Conservation (phyloP, 495 filamentous ascomycete genomes). For the Xylaria cubensis region DNA sequence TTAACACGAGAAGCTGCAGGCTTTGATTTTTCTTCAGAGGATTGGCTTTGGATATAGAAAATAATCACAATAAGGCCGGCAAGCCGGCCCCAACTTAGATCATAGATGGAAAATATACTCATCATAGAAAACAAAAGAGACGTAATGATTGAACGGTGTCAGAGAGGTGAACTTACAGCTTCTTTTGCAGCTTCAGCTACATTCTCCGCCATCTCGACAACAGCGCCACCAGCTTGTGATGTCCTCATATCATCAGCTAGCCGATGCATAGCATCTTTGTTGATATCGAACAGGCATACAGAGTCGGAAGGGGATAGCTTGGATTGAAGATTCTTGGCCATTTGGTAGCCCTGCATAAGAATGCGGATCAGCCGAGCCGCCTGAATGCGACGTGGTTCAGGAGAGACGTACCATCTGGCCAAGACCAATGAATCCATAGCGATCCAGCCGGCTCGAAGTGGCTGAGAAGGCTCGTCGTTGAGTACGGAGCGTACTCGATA, state of each 20-base stretch:
- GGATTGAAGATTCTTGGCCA: conserved; percentile 84
- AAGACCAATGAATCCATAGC: conserved; percentile 84
- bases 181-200: conserved; percentile 70
- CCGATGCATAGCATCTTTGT: conserved; percentile 61
- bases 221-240: conserved; percentile 53
- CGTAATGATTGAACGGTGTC: conserved; percentile 2
- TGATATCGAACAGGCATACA: conserved; percentile 77
- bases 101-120: conserved; percentile 67
- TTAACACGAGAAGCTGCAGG: conserved; percentile 1
- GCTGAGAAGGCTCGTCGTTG: conserved; percentile 63
- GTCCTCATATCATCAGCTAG: conserved; percentile 67
- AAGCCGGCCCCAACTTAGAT: conserved; percentile 63
- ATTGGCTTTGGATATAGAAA: conserved; percentile 65
- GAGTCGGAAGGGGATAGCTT: conserved; percentile 75
- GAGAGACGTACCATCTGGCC: conserved; percentile 77
- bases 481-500: conserved; percentile 37
- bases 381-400: background rate
- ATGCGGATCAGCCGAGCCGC: background rate
- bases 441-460: conserved; percentile 60
- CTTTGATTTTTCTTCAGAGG: conserved; percentile 59
- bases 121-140: conserved; percentile 47
- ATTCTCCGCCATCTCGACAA: conserved; percentile 63
- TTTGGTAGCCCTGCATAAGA: conserved; percentile 68
- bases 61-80: conserved; percentile 57
- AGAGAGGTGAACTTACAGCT: conserved; percentile 64